Percentiles rank a stretch among this genome's conserved stretches.
Evolutionary conservation across 2,329 filamentous ascomycete species (phyloP).

Genomic region (Alternaria ethzedia): DNA sequence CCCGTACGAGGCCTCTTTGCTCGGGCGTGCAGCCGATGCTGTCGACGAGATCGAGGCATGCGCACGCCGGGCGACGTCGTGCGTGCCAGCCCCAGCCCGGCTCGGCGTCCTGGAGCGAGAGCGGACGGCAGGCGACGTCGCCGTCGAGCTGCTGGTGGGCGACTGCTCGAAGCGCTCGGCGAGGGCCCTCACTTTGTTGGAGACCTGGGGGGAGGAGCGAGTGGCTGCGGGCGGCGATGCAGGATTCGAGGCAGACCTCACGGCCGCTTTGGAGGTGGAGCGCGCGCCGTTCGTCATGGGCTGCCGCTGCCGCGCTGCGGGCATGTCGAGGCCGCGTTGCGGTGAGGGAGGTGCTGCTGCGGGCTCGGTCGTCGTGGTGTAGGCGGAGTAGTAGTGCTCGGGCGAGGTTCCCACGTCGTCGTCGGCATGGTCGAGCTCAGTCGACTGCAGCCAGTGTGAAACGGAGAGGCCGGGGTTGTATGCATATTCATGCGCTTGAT

Average conservation of each 20-base stretch:
- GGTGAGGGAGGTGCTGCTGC: conserved; percentile 12
- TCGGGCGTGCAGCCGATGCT: conserved; percentile 33
- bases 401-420: conserved; percentile 23
- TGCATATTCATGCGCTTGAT: conserved; percentile 19
- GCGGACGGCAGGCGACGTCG: conserved; percentile 25
- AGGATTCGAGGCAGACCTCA: conserved; percentile 41
- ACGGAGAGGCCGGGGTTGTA: conserved; percentile 16
- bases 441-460: conserved; percentile 44
- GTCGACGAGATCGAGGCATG: conserved; percentile 34
- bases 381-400: conserved; percentile 42
- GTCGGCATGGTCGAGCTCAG: conserved; percentile 27
- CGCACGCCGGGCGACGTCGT: conserved; percentile 20
- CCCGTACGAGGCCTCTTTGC: conserved; percentile 41
- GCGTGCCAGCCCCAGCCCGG: conserved; percentile 14
- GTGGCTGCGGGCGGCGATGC: conserved; percentile 33
- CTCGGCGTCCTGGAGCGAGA: conserved; percentile 28
- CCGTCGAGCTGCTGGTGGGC: conserved; percentile 30
- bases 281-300: conserved; percentile 37
- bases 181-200: conserved; percentile 46
- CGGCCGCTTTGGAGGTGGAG: conserved; percentile 28
- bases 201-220: conserved; percentile 26
- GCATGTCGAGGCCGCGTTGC: conserved; percentile 22
- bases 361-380: conserved; percentile 23
- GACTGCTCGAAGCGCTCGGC: conserved; percentile 47
- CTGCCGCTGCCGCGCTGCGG: conserved; percentile 33